Evolutionary conservation across 768 basidiomycete genomes (phyloP).

Genomic region (Xerocomellus dryophilus): DNA sequence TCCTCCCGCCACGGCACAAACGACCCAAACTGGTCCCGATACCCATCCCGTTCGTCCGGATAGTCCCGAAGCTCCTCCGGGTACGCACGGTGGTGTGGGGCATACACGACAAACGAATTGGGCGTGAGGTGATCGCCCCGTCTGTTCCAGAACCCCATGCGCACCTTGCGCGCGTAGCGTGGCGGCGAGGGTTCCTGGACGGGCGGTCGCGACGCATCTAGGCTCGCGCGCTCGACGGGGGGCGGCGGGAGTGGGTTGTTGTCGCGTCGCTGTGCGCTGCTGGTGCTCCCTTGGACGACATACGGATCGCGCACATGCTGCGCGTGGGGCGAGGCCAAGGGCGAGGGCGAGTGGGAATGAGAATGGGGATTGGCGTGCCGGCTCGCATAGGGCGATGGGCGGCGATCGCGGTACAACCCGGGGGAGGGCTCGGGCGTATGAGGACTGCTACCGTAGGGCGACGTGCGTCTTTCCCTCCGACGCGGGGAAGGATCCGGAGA

Average conservation of each 20-base stretch:
- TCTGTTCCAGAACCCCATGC: conserved; percentile 70
- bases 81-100: conserved; percentile 52
- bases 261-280: conserved; percentile 11
- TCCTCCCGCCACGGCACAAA: conserved; percentile 40
- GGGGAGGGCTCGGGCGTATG: conserved; percentile 30
- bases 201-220: conserved; percentile 27
- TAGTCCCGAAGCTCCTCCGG: conserved; percentile 61
- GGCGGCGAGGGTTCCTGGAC: conserved; percentile 31
- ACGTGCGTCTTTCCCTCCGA: conserved; percentile 22
- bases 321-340: conserved; percentile 11
- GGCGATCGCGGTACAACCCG: conserved; percentile 24
- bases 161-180: conserved; percentile 34
- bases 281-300: neutral
- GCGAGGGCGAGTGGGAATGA: conserved; percentile 14
- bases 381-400: conserved; percentile 21
- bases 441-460: conserved; percentile 18
- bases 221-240: conserved; percentile 23
- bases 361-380: conserved; percentile 4
- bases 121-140: conserved; percentile 68
- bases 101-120: conserved; percentile 60
- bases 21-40: conserved; percentile 50
- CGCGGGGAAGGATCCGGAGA: conserved; percentile 30
- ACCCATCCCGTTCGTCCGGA: conserved; percentile 54
- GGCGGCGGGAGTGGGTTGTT: conserved; percentile 32
- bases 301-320: conserved; percentile 11